A percentile compares a stretch with the other conserved stretches of the same genome.
These are phyloP conservation scores for Auricularia auricula-judae DNA, from an alignment of 768 basidiomycete genomes.

Conservation along the genomic window DNA sequence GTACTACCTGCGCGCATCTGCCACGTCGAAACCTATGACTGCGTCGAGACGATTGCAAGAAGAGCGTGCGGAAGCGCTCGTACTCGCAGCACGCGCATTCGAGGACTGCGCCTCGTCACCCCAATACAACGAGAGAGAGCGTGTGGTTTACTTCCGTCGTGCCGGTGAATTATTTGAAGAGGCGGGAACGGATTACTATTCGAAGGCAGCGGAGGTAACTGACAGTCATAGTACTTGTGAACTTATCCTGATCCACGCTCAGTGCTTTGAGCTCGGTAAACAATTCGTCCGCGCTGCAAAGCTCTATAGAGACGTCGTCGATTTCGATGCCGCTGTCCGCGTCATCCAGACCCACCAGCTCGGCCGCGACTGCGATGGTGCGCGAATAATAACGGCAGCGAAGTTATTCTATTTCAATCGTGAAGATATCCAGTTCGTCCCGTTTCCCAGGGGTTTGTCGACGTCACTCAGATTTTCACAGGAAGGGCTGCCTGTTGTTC, in stretches of 20 bases:
- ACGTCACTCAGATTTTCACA: constrained; percentile 14
- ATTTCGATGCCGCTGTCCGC: constrained; percentile 42
- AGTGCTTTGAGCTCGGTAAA: constrained; percentile 2
- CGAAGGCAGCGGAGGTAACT: constrained; percentile 36
- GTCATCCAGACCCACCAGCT: constrained; percentile 28
- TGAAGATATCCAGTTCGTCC: constrained; percentile 24
- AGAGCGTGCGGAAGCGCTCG: constrained; percentile 25
- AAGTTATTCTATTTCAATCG: constrained; percentile 34
- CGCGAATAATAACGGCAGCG: constrained; percentile 32
- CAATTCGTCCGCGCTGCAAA: constrained; percentile 22
- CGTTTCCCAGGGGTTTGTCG: neutral
- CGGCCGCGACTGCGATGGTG: constrained; percentile 22
- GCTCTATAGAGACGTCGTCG: constrained; percentile 36
- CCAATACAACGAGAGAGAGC: constrained; percentile 16
- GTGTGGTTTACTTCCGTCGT: constrained; percentile 26
- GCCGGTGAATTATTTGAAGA: constrained; percentile 38
- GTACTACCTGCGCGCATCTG: constrained; percentile 43
- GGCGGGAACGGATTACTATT: constrained; percentile 21
- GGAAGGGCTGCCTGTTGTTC: constrained; percentile 40
- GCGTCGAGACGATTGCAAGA: constrained; percentile 14
- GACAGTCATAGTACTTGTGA: constrained; percentile 5
- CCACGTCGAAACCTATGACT: constrained; percentile 23
- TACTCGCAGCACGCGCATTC: constrained; percentile 40
- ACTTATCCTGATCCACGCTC: neutral
- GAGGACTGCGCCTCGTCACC: constrained; percentile 25